Base-by-base conservation (phyloP, 2,329 filamentous ascomycete genomes). In the Pseudogymnoascus destructans region DNA sequence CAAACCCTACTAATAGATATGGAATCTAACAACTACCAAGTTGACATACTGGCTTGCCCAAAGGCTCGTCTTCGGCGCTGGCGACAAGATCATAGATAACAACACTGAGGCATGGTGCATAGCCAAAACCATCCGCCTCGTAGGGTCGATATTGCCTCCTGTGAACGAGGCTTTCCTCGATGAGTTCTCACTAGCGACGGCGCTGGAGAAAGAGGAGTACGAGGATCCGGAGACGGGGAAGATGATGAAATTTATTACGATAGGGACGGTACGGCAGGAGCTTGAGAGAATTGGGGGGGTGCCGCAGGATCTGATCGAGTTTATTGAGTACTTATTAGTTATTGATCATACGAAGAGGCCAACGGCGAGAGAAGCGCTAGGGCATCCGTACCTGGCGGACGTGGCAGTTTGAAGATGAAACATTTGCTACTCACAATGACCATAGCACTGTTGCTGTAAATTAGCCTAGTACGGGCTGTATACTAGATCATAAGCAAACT, bases 51-150 rank as follows among this genome's bases (percentile, higher is more conserved):
- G 52, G 57, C 54, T 66, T 27, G 57, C 58, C 30, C 42, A 49
- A n/a, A 30, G 23, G 3, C n/a, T 52, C 15, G 55, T 66, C 9
- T 66, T 66, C 55, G 64, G 64, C 10, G 19, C 57, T 2, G 21
- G 33, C 1, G 63, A 66, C 55, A 66, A 65, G 32, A 59, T 62
- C 10, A 57, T 66, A 32, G 57, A 66, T 57, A 59, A 54, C 10
- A 52, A 40, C 4, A 61, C 60, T 5, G 64, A 65, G 60, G 57
- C 63, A 19, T 65, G 62, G 62, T 66, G 64, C 55, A 64, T 65
- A 52, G 64, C 64, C 2, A 65, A 66, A 55, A 61, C 66, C 30
- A 59, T 61, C 6, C 59, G 61, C 59, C 62, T 65, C 9, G 36
- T 65, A 55, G 61, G 64, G 7, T 59, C 61, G 2, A 55, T 65